Conservation (phyloP, 768 basidiomycete species). For the Serendipita sp. region DNA sequence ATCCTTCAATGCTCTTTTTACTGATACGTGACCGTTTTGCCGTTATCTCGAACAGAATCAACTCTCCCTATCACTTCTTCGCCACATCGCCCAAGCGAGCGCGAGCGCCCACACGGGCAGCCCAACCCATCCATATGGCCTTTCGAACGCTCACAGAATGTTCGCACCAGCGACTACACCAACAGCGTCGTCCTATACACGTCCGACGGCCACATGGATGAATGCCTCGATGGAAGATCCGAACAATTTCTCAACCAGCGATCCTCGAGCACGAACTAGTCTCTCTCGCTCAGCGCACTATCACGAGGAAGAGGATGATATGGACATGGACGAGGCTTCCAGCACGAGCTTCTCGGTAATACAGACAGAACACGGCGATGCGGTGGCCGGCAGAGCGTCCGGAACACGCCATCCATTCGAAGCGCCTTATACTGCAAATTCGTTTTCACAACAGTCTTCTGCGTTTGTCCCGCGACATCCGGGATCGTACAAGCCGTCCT, state of each 20-base stretch:
- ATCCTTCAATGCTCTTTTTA: not conserved
- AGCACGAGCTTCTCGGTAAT: not conserved
- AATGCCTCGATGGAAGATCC: not conserved
- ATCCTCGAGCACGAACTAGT: not conserved
- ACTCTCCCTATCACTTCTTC: not conserved
- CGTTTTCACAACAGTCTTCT: not conserved
- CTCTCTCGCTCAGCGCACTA: not conserved
- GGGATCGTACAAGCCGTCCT: no score
- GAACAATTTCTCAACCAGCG: no score
- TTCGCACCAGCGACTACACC: conserved; percentile 4
- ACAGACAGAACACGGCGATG: not conserved
- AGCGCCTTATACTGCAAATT: not conserved
- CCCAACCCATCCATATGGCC: not conserved
- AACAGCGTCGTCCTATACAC: not conserved
- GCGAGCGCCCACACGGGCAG: not conserved
- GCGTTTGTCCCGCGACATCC: not conserved
- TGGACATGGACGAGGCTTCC: not conserved
- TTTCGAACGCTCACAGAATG: not conserved
- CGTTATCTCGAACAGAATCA: not conserved
- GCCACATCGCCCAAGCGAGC: not conserved
- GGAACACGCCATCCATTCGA: not conserved
- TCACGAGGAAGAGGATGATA: not conserved
- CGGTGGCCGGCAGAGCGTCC: not conserved
- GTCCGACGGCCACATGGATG: not conserved
- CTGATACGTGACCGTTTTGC: not conserved